These are phyloP conservation scores for Cutaneotrichosporon arboriforme DNA, from an alignment of 1,284 basidiomycete species.

Conservation along the genomic window DNA sequence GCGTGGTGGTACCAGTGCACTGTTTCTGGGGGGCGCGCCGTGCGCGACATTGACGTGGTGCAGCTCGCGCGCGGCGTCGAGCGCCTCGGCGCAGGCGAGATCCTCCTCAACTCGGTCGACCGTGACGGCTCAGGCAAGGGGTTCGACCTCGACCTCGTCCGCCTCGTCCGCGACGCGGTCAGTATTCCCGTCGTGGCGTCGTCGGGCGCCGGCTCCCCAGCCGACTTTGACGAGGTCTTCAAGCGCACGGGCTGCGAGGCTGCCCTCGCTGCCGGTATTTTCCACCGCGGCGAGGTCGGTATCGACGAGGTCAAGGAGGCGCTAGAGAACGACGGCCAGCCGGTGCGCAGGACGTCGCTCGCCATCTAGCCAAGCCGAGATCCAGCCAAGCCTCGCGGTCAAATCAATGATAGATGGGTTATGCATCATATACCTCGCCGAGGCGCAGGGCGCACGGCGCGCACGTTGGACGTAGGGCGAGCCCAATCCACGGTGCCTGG, in stretches of 20 bases:
- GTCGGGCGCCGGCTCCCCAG: constrained; percentile 77
- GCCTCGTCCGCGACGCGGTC: constrained; percentile 68
- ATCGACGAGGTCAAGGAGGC: constrained; percentile 62
- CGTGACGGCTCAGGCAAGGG: constrained; percentile 89
- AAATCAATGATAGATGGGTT: too few species aligned
- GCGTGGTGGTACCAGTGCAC: constrained; percentile 99
- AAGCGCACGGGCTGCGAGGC: constrained; percentile 75
- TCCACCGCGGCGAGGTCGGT: constrained; percentile 82
- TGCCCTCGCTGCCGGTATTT: constrained; percentile 94
- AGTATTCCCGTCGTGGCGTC: constrained; percentile 90
- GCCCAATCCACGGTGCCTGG: neutral
- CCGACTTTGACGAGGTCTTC: constrained; percentile 87
- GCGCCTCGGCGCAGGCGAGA: constrained; percentile 86
- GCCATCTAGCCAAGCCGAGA: constrained; percentile 7
- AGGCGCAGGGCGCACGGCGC: too few species aligned
- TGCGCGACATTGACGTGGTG: constrained; percentile 82
- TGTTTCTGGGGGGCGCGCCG: constrained; percentile 84
- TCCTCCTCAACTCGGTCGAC: constrained; percentile 94
- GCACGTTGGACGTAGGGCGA: neutral
- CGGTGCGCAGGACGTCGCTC: constrained; percentile 27
- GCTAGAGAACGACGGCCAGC: constrained; percentile 54
- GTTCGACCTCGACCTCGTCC: constrained; percentile 82
- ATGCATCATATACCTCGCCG: too few species aligned
- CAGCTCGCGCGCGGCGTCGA: constrained; percentile 87
- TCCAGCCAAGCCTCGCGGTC: too few species aligned